Evolutionary conservation across 352 stramenopile species (phyloP).

Genomic region (Peronospora farinosa): DNA sequence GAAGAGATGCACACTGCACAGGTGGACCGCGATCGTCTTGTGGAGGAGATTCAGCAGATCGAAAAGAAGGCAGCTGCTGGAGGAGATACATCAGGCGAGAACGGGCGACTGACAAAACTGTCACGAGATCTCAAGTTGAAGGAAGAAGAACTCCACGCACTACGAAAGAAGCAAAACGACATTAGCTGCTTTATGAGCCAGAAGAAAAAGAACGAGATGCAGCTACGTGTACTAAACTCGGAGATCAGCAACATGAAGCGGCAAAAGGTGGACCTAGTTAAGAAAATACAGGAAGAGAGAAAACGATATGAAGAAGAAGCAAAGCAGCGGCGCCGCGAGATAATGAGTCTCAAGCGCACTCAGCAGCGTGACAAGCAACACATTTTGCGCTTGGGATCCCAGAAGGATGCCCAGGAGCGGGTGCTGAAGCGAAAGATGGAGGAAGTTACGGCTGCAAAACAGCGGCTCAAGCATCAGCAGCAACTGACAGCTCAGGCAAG

Average conservation of each 20-base stretch:
- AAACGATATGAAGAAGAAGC: constrained; percentile 83
- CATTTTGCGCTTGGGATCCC: constrained; percentile 68
- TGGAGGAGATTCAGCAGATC: constrained; percentile 71
- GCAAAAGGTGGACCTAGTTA: constrained; percentile 84
- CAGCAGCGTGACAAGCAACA: constrained; percentile 80
- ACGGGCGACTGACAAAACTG: constrained; percentile 57
- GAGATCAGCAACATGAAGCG: constrained; percentile 86
- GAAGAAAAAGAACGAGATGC: constrained; percentile 86
- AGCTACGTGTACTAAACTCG: constrained; percentile 66
- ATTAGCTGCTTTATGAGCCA: constrained; percentile 77
- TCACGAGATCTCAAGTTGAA: constrained; percentile 74
- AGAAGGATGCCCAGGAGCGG: constrained; percentile 82
- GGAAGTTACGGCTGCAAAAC: constrained; percentile 72
- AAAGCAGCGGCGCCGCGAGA: constrained; percentile 68
- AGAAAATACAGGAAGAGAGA: constrained; percentile 82
- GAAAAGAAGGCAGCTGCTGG: constrained; percentile 59
- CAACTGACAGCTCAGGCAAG: constrained; percentile 64
- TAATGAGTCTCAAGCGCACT: constrained; percentile 71
- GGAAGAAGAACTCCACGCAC: constrained; percentile 54
- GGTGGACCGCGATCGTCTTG: constrained; percentile 58
- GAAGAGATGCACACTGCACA: constrained; percentile 62
- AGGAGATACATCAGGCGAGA: constrained; percentile 44
- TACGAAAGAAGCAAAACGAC: constrained; percentile 79
- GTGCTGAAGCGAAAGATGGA: constrained; percentile 87
- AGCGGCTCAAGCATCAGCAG: constrained; percentile 79